A percentile compares a stretch with the other conserved stretches of the same genome.
Conservation (phyloP, 2,329 filamentous ascomycete species). For the Geoglossum cookeanum region DNA sequence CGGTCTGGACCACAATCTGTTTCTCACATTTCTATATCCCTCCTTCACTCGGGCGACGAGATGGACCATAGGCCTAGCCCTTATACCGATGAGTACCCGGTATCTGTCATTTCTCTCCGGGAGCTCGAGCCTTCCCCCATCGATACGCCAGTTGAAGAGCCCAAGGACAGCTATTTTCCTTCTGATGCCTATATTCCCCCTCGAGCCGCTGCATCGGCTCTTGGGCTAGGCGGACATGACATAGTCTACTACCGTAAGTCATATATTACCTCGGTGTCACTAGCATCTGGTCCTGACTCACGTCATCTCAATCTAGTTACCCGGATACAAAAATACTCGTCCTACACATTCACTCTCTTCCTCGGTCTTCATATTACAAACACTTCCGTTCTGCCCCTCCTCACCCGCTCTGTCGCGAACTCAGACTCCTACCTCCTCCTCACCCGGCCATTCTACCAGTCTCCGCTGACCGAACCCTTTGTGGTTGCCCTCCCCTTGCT, state of each 20-base stretch:
- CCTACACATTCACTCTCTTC: constrained; percentile 66
- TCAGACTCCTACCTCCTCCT: constrained; percentile 79
- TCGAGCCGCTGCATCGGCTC: constrained; percentile 16
- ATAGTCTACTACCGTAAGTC: constrained; percentile 56
- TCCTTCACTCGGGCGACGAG: not conserved
- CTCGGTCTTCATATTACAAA: constrained; percentile 60
- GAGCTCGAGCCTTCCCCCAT: constrained; percentile 73
- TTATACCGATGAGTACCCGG: constrained; percentile 9
- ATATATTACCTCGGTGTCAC: not conserved
- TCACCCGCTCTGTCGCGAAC: constrained; percentile 50
- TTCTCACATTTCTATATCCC: not conserved
- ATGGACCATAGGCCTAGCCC: constrained; percentile 8
- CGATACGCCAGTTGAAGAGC: constrained; percentile 31
- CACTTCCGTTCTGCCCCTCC: constrained; percentile 60
- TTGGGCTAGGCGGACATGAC: constrained; percentile 45
- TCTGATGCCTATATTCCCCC: constrained; percentile 13
- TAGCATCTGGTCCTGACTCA: not conserved
- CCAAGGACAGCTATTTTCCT: constrained; percentile 30
- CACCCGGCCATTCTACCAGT: constrained; percentile 83
- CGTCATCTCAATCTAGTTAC: constrained; percentile 32
- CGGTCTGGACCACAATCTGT: constrained; percentile 20
- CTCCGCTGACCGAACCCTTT: constrained; percentile 57
- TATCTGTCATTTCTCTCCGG: constrained; percentile 45
- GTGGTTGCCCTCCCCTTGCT: constrained; percentile 57
- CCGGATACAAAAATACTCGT: constrained; percentile 72